phyloP scores from a whole-genome alignment of 2,329 filamentous ascomycete genomes.

The Diplodia sapinea region DNA sequence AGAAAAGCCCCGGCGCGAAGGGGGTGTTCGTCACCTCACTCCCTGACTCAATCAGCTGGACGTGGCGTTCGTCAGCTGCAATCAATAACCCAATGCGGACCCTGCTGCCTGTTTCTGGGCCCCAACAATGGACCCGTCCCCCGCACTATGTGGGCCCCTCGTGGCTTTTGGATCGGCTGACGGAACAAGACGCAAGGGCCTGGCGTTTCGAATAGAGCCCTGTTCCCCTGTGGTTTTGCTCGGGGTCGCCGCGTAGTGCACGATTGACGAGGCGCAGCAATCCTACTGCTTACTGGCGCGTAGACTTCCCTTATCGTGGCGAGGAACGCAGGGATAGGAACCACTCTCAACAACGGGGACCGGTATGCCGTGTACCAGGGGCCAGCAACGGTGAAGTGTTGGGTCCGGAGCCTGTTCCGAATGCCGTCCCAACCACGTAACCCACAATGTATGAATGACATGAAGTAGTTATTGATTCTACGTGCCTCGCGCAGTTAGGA shows the following conservation, averaged over 20 bases:
- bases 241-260: too few species aligned
- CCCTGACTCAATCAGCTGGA: background rate
- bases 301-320: background rate
- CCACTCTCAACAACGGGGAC: background rate
- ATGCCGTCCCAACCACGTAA: background rate
- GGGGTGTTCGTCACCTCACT: background rate
- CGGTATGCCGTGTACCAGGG: background rate
- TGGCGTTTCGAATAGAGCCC: constrained; percentile 4
- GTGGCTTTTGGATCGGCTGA: background rate
- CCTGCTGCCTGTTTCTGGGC: constrained; percentile 1
- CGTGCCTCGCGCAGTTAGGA: background rate
- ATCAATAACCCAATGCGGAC: background rate
- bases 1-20: background rate
- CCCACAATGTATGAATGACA: background rate
- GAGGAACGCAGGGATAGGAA: background rate
- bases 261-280: background rate
- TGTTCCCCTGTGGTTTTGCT: background rate
- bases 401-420: background rate
- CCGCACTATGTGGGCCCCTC: constrained; percentile 9
- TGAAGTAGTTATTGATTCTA: background rate
- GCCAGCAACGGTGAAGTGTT: background rate
- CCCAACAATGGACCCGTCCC: constrained; percentile 6
- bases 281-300: background rate
- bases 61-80: background rate
- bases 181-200: background rate